Percentiles rank a stretch among this genome's conserved stretches.
Evolutionary conservation across 257 asterid genomes (phyloP).

Genomic region (Ligustrum vulgare): DNA sequence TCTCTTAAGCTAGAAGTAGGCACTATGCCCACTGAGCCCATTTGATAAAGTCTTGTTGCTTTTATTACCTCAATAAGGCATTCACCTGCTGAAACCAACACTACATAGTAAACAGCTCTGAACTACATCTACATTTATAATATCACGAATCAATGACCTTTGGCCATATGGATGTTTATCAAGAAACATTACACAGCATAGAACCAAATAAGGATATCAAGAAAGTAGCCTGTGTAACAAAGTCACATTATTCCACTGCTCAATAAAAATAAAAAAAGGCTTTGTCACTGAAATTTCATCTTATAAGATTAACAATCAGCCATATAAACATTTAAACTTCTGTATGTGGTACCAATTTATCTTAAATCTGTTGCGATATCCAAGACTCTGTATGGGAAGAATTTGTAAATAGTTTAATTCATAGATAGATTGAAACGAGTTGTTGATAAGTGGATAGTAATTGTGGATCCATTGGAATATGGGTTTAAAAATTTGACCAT

Average conservation of each 20-base stretch:
- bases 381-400: too few species aligned
- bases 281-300: too few species aligned
- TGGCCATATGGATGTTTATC: not conserved
- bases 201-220: not conserved
- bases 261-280: too few species aligned
- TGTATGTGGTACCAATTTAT: too few species aligned
- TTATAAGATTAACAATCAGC: too few species aligned
- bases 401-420: too few species aligned
- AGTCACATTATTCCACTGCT: too few species aligned
- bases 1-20: constrained; percentile 65
- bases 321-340: too few species aligned
- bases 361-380: not conserved
- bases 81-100: constrained; percentile 46
- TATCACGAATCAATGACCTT: not conserved
- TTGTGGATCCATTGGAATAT: too few species aligned
- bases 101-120: not conserved
- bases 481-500: too few species aligned
- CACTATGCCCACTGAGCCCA: constrained; percentile 70
- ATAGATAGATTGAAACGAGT: too few species aligned
- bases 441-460: too few species aligned
- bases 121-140: constrained; percentile 16
- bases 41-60: constrained; percentile 39
- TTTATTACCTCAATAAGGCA: constrained; percentile 46
- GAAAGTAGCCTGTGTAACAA: not conserved
- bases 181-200: not conserved